These are phyloP conservation scores for Microbotryum violaceum DNA, from an alignment of 1,284 basidiomycete genomes.

Conservation along the genomic window DNA sequence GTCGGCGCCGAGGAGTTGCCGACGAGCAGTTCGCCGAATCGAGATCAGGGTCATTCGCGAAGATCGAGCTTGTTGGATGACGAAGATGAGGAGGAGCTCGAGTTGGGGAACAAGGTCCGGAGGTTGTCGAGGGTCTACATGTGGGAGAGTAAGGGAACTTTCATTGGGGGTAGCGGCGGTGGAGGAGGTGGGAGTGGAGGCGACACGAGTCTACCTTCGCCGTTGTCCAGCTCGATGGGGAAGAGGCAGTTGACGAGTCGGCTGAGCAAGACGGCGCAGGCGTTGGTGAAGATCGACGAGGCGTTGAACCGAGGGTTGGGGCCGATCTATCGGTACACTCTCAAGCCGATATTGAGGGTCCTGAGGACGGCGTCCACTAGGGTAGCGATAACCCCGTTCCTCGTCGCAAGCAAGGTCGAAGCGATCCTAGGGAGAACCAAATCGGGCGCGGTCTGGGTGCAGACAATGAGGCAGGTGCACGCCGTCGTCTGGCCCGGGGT, in stretches of 20 bases:
- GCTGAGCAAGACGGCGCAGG: too few species aligned
- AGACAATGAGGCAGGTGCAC: conserved; percentile 2
- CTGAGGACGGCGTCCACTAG: not conserved
- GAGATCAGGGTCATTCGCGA: not conserved
- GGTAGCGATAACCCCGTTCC: not conserved
- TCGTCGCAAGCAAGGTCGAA: not conserved
- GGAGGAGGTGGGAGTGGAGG: not conserved
- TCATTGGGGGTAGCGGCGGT: not conserved
- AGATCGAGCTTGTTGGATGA: not conserved
- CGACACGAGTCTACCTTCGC: not conserved
- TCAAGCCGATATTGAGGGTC: conserved; percentile 1
- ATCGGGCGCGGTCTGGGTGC: conserved; percentile 7
- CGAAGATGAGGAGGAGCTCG: not conserved
- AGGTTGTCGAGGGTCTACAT: conserved; percentile 19
- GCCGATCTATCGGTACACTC: not conserved
- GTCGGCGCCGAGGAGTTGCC: conserved; percentile 1
- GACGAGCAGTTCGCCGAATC: not conserved
- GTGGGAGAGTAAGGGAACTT: conserved; percentile 11
- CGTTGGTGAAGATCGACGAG: not conserved
- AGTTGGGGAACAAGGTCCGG: conserved; percentile 10
- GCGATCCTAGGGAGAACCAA: not conserved
- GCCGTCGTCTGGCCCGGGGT: conserved; percentile 9
- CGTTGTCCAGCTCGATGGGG: not conserved
- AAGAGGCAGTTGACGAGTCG: not conserved
- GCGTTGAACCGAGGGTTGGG: conserved; percentile 4